Conservation (phyloP, 768 basidiomycete species). For the Termitomyces sp. region DNA sequence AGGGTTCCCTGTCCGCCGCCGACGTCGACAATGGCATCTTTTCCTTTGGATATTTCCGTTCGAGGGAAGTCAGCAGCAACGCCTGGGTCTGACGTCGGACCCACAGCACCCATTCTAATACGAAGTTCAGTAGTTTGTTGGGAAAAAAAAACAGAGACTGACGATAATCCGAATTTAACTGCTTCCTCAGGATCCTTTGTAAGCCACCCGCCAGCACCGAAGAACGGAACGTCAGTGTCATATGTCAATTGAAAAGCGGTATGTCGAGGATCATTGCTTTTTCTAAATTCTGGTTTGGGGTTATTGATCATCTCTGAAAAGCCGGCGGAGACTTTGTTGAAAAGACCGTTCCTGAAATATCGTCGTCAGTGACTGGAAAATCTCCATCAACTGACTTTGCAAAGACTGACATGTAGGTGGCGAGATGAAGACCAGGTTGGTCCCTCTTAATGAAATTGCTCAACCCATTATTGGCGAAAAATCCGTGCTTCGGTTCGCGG, state of each 20-base stretch:
- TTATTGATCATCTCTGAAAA: conserved; percentile 32
- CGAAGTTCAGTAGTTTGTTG: neutral
- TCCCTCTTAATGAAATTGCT: conserved; percentile 32
- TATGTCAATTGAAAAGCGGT: conserved; percentile 35
- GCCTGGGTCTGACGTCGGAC: conserved; percentile 34
- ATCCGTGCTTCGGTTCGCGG: conserved; percentile 31
- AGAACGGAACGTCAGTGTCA: conserved; percentile 31
- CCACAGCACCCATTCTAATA: conserved; percentile 32
- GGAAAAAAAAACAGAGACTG: conserved; percentile 3
- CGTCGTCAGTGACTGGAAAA: neutral
- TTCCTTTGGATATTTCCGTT: conserved; percentile 28
- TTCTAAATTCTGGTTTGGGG: conserved; percentile 28
- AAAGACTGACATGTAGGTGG: conserved; percentile 29
- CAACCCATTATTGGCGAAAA: conserved; percentile 33
- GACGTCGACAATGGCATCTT: conserved; percentile 35
- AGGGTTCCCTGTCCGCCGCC: conserved; percentile 38
- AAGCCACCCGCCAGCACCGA: conserved; percentile 32
- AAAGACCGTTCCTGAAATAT: conserved; percentile 28
- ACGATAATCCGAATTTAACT: conserved; percentile 31
- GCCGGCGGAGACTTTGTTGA: conserved; percentile 28
- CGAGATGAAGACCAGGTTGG: conserved; percentile 30
- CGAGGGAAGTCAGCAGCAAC: conserved; percentile 37
- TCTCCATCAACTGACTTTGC: too few species aligned
- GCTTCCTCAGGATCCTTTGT: conserved; percentile 34
- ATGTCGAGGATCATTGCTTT: conserved; percentile 29